Base-by-base conservation (phyloP, 1,284 basidiomycete genomes). In the Leccinum angustisporum region DNA sequence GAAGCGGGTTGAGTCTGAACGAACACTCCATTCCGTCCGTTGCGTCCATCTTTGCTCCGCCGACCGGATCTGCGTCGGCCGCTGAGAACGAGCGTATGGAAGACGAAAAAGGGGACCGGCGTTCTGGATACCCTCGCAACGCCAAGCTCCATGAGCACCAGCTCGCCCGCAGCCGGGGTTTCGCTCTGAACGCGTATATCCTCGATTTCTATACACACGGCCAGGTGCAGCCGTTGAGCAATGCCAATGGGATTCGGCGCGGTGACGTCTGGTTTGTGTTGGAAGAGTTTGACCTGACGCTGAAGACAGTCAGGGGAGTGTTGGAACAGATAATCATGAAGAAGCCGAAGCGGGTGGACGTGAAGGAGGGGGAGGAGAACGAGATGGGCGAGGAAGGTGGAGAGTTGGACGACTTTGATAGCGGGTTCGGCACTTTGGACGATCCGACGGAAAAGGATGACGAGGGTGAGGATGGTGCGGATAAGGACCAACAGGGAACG, bases 201-300 rank as follows among this genome's bases (percentile, higher is more conserved):
- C 76, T 83, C 59, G 88, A 90, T 68, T 90, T 88, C 73, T 89
- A 82, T 70, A 80, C 69, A 1, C 88, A 90, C 63, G 88, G 87
- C 0, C 85, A 87, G 66, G 75, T 78, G 7, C 66, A 75, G 0
- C 76, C 83, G 0, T 71, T 89, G 56, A 76, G 75, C 10, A 64
- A 67, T 0, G 85, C 83, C 3, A 88, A 88, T 62, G 83, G 80
- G 1, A 84, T 88, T 52, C 74, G 86, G 27, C 70, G 76, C 4
- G 84, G 84, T 13, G 85, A 88, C 21, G 66, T 87, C 9, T 90
- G 87, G 87, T 88, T 83, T 68, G 64, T 81, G 13, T 75, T 90
- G 30, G 75, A 87, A 62, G 81, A 86, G 56, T 89, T 90, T 70
- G 68, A 69, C 18, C 70, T 86, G 66, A 79, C 80, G 2, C 68